Percentiles rank a stretch among this genome's conserved stretches.
Conservation (phyloP, 495 filamentous ascomycete genomes). For the Tuber indicum region DNA sequence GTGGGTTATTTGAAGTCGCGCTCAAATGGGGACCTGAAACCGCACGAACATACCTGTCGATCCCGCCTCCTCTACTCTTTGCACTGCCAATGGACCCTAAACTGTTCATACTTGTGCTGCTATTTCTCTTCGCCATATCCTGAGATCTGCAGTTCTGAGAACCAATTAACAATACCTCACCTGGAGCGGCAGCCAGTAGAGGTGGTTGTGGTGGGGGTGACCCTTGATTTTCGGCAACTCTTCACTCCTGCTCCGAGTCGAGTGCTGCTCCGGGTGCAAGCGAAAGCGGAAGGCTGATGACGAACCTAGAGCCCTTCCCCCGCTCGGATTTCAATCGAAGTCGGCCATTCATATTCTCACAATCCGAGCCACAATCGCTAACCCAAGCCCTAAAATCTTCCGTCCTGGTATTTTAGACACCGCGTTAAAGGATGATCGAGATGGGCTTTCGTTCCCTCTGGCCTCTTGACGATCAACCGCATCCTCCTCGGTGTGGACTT, state of each 20-base stretch:
- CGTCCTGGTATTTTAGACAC: conserved; percentile 31
- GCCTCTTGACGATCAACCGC: conserved; percentile 9
- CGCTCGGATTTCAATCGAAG: conserved; percentile 79
- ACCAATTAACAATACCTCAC: conserved; percentile 13
- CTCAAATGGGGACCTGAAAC: conserved; percentile 39
- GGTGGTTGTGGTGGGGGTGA: conserved; percentile 6
- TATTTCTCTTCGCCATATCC: conserved; percentile 7
- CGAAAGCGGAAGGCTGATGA: conserved; percentile 63
- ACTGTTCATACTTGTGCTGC: conserved; percentile 16
- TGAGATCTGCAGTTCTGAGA: conserved; percentile 1
- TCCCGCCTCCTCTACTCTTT: conserved; percentile 16
- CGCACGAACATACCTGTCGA: conserved; percentile 18
- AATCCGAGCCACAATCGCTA: conserved; percentile 78
- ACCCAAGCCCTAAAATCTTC: conserved; percentile 64
- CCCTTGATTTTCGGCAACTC: not conserved
- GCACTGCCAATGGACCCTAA: conserved; percentile 6
- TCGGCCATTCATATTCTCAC: conserved; percentile 87
- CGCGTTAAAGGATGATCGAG: conserved; percentile 16
- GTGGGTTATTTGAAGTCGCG: conserved; percentile 14
- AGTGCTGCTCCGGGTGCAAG: conserved; percentile 50
- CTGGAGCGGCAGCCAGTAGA: conserved; percentile 3
- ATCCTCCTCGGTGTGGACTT: conserved; percentile 60
- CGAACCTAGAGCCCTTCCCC: conserved; percentile 77
- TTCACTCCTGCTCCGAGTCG: conserved; percentile 4
- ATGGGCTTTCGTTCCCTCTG: conserved; percentile 36